phyloP scores from a whole-genome alignment of 805 yeast genomes.

The Suhomyces vadensis region DNA sequence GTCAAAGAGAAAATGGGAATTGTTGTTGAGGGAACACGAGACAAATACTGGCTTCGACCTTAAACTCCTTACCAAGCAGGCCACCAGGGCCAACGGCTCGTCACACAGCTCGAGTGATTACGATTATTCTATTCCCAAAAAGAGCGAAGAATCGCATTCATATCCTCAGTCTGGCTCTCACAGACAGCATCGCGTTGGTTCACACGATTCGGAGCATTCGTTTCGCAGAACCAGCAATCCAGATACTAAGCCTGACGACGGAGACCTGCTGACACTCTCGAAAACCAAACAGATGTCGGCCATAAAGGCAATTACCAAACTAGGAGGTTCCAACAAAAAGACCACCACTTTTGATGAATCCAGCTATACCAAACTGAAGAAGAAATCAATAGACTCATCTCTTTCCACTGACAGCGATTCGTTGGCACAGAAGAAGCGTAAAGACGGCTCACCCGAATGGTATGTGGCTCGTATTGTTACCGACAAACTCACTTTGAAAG shows the following conservation, averaged over 20 bases:
- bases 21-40: constrained; percentile 42
- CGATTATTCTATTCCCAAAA: neutral
- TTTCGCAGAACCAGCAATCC: constrained; percentile 1
- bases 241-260: neutral
- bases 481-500: constrained; percentile 32
- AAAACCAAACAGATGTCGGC: constrained; percentile 12
- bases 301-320: constrained; percentile 13
- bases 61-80: constrained; percentile 19
- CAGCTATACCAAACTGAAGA: constrained; percentile 10
- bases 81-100: neutral
- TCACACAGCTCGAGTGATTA: neutral
- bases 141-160: neutral
- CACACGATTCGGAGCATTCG: neutral
- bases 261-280: neutral
- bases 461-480: constrained; percentile 39
- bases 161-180: neutral
- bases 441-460: constrained; percentile 45
- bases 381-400: constrained; percentile 13
- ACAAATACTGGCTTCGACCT: constrained; percentile 39
- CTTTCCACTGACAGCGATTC: constrained; percentile 15
- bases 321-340: constrained; percentile 9
- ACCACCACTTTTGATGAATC: constrained; percentile 4
- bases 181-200: neutral
- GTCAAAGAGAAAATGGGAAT: constrained; percentile 44
- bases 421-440: constrained; percentile 23